Base-by-base conservation (phyloP, 2,329 filamentous ascomycete genomes). In the Mycosphaerella arachidis region DNA sequence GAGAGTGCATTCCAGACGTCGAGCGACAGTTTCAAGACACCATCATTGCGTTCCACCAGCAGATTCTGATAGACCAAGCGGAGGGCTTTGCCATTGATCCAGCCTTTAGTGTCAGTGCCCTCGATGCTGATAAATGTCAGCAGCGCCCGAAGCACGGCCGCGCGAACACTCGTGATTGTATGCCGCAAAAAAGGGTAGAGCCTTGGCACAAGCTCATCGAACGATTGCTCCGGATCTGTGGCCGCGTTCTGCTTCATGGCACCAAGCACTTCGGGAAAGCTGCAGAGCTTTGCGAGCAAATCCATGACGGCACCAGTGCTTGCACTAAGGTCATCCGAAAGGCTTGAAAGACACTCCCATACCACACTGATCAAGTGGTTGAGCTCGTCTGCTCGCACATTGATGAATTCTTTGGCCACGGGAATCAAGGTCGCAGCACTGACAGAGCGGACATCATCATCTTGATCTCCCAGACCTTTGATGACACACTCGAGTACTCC, bases 301-400 rank as follows among this genome's bases (percentile, higher is more conserved):
- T 99, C 95, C 95, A 99, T 99, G 57, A 99, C 96, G 58, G 92
- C 95, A 52, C 94, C 94, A 9, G 95, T 99, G 73, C 94, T 97
- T 4, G 94, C 94, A 73, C 92, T 97, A 18, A 99, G 82, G 72
- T 99, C 94, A 72, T 99, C 94, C 65, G 93, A 92, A n/a, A 99
- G 81, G 72, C 96, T 95, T 3, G 93, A 96, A 27, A 99, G 81
- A 77, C 94, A 97, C 71, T 96, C 90, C 94, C 94, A 99, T 30
- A 99, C 92, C 60, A 97, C 96, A 71, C 90, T 88, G 74, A 97
- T 96, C 43, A 99, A 84, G 31, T 84, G 82, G 63, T 92, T 87
- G 33, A 99, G 81, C 48, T 91, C 87, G 35, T 82, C 82, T 16
- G 91, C 89, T 16, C 93, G 88, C 74, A 96, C 85, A 40, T 86